A percentile compares a stretch with the other conserved stretches of the same genome.
These are phyloP conservation scores for Harringtonia aguacate DNA, from an alignment of 2,329 filamentous ascomycete species.

Conservation along the genomic window DNA sequence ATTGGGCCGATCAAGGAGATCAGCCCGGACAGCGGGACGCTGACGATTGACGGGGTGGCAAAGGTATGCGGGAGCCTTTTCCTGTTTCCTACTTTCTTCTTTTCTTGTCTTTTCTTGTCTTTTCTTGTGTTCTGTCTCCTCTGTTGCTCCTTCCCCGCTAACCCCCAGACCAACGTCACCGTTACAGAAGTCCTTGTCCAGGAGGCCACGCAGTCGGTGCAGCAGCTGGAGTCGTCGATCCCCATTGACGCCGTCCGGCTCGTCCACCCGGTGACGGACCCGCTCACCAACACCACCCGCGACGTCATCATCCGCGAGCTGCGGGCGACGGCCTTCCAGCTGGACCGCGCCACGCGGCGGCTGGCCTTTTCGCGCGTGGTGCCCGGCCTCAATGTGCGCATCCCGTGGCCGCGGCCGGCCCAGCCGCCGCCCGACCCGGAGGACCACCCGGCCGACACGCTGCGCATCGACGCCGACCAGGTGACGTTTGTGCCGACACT, in stretches of 20 bases:
- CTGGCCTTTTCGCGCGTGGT: slow-evolving; percentile 48
- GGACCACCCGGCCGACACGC: slow-evolving; percentile 58
- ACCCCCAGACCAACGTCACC: slow-evolving; percentile 24
- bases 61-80: slow-evolving; percentile 45
- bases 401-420: slow-evolving; percentile 60
- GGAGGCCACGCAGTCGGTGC: slow-evolving; percentile 25
- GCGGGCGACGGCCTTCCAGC: slow-evolving; percentile 36
- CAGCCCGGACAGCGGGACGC: slow-evolving; percentile 39
- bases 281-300: slow-evolving; percentile 49
- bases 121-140: no score
- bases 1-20: slow-evolving; percentile 63
- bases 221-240: slow-evolving; percentile 43
- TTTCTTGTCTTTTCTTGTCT: no score
- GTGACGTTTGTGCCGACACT: slow-evolving; percentile 71
- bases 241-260: slow-evolving; percentile 67
- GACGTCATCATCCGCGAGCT: slow-evolving; percentile 73
- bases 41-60: slow-evolving; percentile 52
- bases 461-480: slow-evolving; percentile 63
- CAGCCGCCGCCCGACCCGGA: slow-evolving; percentile 32
- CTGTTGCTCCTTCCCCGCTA: no score
- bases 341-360: slow-evolving; percentile 38
- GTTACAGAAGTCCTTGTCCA: slow-evolving; percentile 27
- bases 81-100: no score
- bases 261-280: slow-evolving; percentile 63
- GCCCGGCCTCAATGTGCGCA: slow-evolving; percentile 57